phyloP scores from a whole-genome alignment of 176 grass and related monocot species.

The Phragmites australis region DNA sequence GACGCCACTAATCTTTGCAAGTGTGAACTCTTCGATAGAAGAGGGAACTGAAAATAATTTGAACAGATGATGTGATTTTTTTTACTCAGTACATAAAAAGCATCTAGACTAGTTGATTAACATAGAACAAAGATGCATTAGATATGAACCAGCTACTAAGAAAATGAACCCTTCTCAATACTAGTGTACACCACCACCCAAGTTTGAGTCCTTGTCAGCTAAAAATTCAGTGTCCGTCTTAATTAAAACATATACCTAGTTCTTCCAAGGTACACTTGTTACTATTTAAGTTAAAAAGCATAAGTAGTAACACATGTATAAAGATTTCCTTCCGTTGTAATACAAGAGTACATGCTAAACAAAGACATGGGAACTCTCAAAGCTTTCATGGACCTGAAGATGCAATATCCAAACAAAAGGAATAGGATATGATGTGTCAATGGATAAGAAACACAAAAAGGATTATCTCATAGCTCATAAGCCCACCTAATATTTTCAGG shows the following conservation, averaged over 20 bases:
- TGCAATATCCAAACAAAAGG: slow-evolving; percentile 15
- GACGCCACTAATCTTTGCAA: slow-evolving; percentile 82
- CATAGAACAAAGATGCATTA: slow-evolving; percentile 10
- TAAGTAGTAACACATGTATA: background rate
- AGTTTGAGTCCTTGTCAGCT: background rate
- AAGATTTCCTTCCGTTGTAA: slow-evolving; percentile 15
- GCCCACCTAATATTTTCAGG: background rate
- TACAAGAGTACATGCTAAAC: background rate
- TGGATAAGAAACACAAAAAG: slow-evolving; percentile 1
- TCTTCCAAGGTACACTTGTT: background rate
- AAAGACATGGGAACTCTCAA: background rate
- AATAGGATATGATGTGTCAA: background rate
- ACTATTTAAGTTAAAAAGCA: background rate
- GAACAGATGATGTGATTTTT: background rate
- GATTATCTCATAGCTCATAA: background rate
- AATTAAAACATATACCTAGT: background rate
- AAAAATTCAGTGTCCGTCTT: background rate
- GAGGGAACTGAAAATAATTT: slow-evolving; percentile 81
- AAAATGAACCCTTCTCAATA: background rate
- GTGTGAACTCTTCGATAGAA: slow-evolving; percentile 88
- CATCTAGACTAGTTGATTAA: slow-evolving; percentile 12
- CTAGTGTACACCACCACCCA: no score
- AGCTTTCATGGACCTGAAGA: slow-evolving; percentile 23
- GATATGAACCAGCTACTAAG: background rate
- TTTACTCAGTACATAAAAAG: background rate